Evolutionary conservation across 192 early-diverging fungal genomes (phyloP).

Genomic region (Gonapodya sp.): DNA sequence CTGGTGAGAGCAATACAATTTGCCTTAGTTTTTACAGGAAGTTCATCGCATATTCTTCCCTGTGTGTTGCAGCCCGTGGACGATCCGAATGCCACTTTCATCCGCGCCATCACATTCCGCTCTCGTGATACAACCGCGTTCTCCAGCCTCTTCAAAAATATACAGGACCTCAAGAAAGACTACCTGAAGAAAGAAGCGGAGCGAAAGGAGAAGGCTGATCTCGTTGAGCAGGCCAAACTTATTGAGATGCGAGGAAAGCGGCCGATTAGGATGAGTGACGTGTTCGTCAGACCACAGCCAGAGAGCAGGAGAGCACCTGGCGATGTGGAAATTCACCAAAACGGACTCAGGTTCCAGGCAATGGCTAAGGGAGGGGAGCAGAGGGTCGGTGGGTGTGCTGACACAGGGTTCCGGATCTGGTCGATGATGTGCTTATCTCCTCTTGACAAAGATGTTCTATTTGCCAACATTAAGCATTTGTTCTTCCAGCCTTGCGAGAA

Average conservation of each 20-base stretch:
- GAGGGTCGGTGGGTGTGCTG: not conserved
- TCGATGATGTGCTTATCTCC: not conserved
- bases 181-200: slow-evolving; percentile 87
- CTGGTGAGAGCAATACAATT: not conserved
- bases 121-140: slow-evolving; percentile 73
- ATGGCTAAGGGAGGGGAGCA: slow-evolving; percentile 2
- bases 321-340: slow-evolving; percentile 93
- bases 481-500: slow-evolving; percentile 98
- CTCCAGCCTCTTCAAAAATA: slow-evolving; percentile 73
- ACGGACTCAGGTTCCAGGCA: slow-evolving; percentile 87
- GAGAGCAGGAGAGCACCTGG: slow-evolving; percentile 87
- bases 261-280: slow-evolving; percentile 72
- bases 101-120: slow-evolving; percentile 85
- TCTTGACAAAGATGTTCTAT: slow-evolving; percentile 75
- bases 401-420: slow-evolving; percentile 53
- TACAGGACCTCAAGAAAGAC: slow-evolving; percentile 87
- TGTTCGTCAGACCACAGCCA: slow-evolving; percentile 81
- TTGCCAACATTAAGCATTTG: slow-evolving; percentile 94
- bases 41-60: slow-evolving; percentile 9
- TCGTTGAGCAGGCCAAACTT: slow-evolving; percentile 89
- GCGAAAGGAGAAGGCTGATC: slow-evolving; percentile 88
- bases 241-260: slow-evolving; percentile 62
- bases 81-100: slow-evolving; percentile 78
- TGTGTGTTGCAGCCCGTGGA: slow-evolving; percentile 63
- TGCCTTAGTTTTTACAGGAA: not conserved